Conservation (phyloP, 2,329 filamentous ascomycete genomes). For the Claviceps africana region DNA sequence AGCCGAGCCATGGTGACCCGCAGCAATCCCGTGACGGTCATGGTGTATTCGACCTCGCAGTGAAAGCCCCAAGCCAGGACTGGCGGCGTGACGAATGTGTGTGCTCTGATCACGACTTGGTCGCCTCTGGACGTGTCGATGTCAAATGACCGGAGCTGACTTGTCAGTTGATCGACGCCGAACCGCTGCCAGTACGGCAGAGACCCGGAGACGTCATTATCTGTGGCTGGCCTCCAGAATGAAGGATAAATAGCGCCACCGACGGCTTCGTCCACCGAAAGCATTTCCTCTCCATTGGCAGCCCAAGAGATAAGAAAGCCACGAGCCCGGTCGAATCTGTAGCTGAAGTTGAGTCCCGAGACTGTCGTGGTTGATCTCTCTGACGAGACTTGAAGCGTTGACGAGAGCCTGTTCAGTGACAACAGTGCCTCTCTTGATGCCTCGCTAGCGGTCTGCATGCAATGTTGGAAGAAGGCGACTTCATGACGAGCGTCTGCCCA, state of each 20-base stretch:
- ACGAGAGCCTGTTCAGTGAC: not conserved
- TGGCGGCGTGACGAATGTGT: constrained; percentile 40
- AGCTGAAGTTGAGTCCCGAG: constrained; percentile 14
- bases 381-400: not conserved
- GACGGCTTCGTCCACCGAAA: constrained; percentile 21
- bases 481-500: constrained; percentile 42
- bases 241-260: constrained; percentile 27
- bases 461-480: constrained; percentile 39
- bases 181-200: constrained; percentile 44
- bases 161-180: constrained; percentile 31
- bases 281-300: constrained; percentile 18
- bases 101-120: constrained; percentile 37
- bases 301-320: constrained; percentile 31
- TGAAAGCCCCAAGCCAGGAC: constrained; percentile 46
- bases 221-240: constrained; percentile 51
- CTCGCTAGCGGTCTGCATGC: constrained; percentile 17
- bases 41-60: constrained; percentile 35
- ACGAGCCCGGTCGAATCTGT: constrained; percentile 30
- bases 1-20: constrained; percentile 29
- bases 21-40: constrained; percentile 30
- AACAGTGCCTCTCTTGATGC: not conserved
- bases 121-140: constrained; percentile 26
- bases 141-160: constrained; percentile 25
- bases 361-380: not conserved
- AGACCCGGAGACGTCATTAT: constrained; percentile 45